Evolutionary conservation across 202 grass and related monocot genomes (phyloP).

Genomic region (Cymbopogon flexuosus): DNA sequence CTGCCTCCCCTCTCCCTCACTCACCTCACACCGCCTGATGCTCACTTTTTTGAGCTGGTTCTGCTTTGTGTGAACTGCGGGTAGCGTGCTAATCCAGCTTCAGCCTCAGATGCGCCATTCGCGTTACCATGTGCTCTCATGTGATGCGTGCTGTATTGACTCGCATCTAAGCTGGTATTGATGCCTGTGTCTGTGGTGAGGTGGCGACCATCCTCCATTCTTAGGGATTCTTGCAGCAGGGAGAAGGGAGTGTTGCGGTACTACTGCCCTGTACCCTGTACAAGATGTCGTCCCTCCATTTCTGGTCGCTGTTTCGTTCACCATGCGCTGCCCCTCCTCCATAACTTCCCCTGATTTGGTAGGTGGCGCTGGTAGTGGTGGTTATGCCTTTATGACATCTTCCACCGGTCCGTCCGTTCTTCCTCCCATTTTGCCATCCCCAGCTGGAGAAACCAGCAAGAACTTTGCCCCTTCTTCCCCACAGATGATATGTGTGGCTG

Average conservation of each 20-base stretch:
- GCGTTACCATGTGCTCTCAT: conserved; percentile 39
- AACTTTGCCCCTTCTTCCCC: not conserved
- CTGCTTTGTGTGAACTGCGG: not conserved
- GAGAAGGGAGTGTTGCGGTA: not conserved
- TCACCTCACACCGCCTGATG: not conserved
- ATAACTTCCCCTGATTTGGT: conserved; percentile 37
- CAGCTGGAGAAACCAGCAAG: conserved; percentile 12
- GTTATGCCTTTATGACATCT: conserved; percentile 39
- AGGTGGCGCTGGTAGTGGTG: conserved; percentile 29
- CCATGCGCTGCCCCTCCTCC: not conserved
- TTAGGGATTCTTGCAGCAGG: not conserved
- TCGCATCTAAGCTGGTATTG: conserved; percentile 10
- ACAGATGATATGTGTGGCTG: not conserved
- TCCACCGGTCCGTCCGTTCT: conserved; percentile 1
- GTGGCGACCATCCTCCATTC: conserved; percentile 5
- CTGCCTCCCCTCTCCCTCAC: not conserved
- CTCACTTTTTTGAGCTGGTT: conserved; percentile 23
- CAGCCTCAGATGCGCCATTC: conserved; percentile 25
- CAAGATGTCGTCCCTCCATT: conserved; percentile 38
- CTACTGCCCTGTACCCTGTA: conserved; percentile 18
- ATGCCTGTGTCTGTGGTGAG: not conserved
- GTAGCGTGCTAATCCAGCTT: conserved; percentile 35
- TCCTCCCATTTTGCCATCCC: conserved; percentile 6
- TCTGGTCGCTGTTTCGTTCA: conserved; percentile 13
- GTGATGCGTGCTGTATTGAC: conserved; percentile 26